Evolutionary conservation across 345 rosid species (phyloP), one percentile per base, ranked within the genome.

Genomic region (Psidium guajava): DNA sequence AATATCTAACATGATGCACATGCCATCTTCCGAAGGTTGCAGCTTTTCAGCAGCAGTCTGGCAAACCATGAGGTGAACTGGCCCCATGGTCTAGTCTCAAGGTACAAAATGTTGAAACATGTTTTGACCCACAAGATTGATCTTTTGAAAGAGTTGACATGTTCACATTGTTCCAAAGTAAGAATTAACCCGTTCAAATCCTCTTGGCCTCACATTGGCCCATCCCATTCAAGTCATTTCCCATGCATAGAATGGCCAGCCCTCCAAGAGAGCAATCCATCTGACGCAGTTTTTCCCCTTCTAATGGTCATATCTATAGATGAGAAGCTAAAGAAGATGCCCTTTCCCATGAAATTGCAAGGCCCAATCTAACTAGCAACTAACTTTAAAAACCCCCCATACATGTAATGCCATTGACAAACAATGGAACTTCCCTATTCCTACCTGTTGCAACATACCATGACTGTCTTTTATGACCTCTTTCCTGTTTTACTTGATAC

Each of bases 301-400:
- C 75, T 28, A 64, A 64, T 28, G 75, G 42, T 16, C 0, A 6
- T 32, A 28, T 64, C 44, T 11, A 64, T 64, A 1, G 75, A 64
- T 11, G 1, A 64, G 75, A 64, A 64, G 75, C 75, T 28, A 64
- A 28, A 64, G 22, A 64, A 28, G 21, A 64, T 1, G 75, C 42
- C 42, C 75, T 64, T 64, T 6, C 28, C 75, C 75, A 64, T 28
- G 21, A 64, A 64, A 64, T 61, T 61, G 74, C 74, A 61, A 61
- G 74, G 74, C 42, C 42, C 22, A 0, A 61, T 64, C 75, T 64
- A 28, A 64, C 22, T 28, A 64, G 44, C 75, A 4, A 3, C 11
- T 3, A 28, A 28, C 3, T 28, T 28, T 6, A 28, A 15, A 64
- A 16, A 0, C 3, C 21, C 22, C 75, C 44, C 0, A 8, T 0